A percentile compares a stretch with the other conserved stretches of the same genome.
Evolutionary conservation across 2,329 filamentous ascomycete species (phyloP).

Genomic region (Exophiala oligosperma): DNA sequence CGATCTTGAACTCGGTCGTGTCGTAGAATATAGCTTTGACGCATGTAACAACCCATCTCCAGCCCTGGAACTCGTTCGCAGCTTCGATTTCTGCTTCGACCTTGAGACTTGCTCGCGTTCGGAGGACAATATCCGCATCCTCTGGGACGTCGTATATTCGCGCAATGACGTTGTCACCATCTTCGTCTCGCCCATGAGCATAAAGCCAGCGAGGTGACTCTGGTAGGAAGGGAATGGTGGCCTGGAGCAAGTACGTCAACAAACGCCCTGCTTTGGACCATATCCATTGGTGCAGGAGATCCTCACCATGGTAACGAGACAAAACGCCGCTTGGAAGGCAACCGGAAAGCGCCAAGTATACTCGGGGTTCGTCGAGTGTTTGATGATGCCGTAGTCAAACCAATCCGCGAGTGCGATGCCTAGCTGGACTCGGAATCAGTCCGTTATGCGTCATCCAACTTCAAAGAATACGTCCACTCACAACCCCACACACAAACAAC

Average conservation of each 20-base stretch:
- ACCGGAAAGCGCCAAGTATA: background rate
- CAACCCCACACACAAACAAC: background rate
- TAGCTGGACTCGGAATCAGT: background rate
- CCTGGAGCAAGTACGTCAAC: background rate
- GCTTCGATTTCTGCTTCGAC: background rate
- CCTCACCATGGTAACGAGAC: background rate
- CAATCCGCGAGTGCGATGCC: constrained; percentile 2
- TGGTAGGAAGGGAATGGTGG: constrained; percentile 40
- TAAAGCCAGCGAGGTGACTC: constrained; percentile 52
- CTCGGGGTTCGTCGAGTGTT: background rate
- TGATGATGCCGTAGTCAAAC: background rate
- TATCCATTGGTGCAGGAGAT: background rate
- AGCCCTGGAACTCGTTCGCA: background rate
- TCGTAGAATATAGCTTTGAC: constrained; percentile 1
- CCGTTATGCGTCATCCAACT: background rate
- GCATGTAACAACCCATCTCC: background rate
- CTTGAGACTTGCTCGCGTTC: background rate
- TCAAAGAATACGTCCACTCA: background rate
- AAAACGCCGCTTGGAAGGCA: background rate
- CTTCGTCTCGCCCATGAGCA: constrained; percentile 42
- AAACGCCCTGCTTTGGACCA: background rate
- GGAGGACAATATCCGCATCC: constrained; percentile 27
- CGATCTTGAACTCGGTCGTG: constrained; percentile 1
- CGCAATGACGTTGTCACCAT: constrained; percentile 39
- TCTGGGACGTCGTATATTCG: constrained; percentile 30